Conservation (phyloP, 1,284 basidiomycete genomes). For the Cryptococcus deneoformans region DNA sequence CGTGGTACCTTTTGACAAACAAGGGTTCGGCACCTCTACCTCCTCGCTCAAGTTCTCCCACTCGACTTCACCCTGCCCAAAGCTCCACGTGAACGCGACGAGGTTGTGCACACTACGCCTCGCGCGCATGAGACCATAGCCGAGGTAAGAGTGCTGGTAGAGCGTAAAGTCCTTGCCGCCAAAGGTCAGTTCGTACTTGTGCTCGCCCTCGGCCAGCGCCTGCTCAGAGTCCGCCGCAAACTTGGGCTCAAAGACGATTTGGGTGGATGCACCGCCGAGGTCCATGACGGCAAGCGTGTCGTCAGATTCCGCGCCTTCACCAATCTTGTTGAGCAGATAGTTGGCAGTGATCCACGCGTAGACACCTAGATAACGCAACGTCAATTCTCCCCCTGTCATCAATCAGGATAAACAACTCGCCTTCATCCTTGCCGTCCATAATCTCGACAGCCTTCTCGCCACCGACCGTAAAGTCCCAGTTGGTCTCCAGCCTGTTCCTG, state of each 20-base stretch:
- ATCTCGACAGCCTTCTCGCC: conserved; percentile 65
- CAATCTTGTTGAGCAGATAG: conserved; percentile 76
- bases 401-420: too few species aligned
- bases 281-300: conserved; percentile 90
- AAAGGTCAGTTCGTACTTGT: conserved; percentile 85
- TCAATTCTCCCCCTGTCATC: conserved; percentile 3
- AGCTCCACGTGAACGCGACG: conserved; percentile 77
- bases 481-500: conserved; percentile 58
- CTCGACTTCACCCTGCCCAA: conserved; percentile 47
- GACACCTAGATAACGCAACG: conserved; percentile 53
- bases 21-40: conserved; percentile 66
- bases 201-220: conserved; percentile 77
- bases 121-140: conserved; percentile 93
- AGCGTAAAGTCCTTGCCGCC: conserved; percentile 67
- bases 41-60: conserved; percentile 51
- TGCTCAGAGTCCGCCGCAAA: conserved; percentile 55
- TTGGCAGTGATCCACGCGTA: conserved; percentile 99
- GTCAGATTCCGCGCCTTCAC: conserved; percentile 55
- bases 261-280: conserved; percentile 93
- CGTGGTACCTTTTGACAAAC: conserved; percentile 66
- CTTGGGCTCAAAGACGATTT: conserved; percentile 93
- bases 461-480: conserved; percentile 73
- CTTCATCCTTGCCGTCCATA: conserved; percentile 97
- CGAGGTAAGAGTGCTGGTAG: conserved; percentile 95
- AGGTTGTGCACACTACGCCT: conserved; percentile 81